Evolutionary conservation across 2,329 filamentous ascomycete species (phyloP), one percentile per base, ranked within the genome.

Genomic region (Sclerotinia spermophila): DNA sequence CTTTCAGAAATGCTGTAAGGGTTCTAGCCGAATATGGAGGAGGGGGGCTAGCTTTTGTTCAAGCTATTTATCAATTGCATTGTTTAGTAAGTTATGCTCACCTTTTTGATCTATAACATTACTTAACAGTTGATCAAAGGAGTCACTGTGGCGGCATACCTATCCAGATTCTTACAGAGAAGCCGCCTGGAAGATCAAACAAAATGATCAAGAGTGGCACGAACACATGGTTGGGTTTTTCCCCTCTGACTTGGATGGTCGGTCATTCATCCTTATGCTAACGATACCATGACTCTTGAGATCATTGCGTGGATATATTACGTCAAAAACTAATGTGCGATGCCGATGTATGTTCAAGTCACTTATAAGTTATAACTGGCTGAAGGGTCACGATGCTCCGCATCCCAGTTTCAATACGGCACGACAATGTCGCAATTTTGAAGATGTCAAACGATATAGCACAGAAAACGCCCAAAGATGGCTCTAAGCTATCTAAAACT

Each of bases 271-370:
- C n/a, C 8, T 44, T 27, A 7, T 27, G 58, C 45, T 69, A 69
- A 64, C 42, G 21, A 62, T 35, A 51, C 24, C 8, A 58, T 38
- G 44, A 35, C 19, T 13, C 17, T 44, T 38, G 8, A 69, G 68
- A 65, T 69, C 68, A 69, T 56, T 69, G 68, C 38, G 59, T 60
- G 5, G 68, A 65, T 24, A 65, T 69, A 59, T 42, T 69, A 4
- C 68, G 68, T 13, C 68, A 65, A n/a, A 69, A 69, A 48, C 24
- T 69, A 13, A 62, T 69, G 56, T 69, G 68, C 44, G 68, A 69
- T 55, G 59, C 68, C n/a, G 68, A 69, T 44, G 59, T 69, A 42
- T 44, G 56, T 35, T 35, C 24, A 64, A 13, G 21, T 69, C 35
- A 65, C 59, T 5, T 69, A 69, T 27, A 69, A 65, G 45, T 5